Evolutionary conservation across 768 basidiomycete genomes (phyloP).

Genomic region (Auricularia auricula-judae): DNA sequence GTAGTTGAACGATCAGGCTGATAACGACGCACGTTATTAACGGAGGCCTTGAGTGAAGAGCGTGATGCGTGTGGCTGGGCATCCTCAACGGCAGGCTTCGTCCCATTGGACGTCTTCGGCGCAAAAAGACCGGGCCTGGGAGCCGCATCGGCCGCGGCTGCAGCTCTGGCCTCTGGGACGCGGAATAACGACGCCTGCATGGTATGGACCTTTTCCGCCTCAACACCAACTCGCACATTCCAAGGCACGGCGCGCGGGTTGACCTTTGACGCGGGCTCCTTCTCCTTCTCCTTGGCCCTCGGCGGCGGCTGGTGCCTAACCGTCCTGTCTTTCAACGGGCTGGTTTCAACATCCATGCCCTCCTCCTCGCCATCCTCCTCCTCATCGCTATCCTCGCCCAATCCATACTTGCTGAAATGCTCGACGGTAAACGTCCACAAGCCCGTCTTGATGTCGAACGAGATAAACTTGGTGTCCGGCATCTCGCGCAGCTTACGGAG

Average conservation of each 20-base stretch:
- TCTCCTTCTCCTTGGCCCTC: slow-evolving; percentile 4
- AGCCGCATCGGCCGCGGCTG: neutral
- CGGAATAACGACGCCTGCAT: slow-evolving; percentile 88
- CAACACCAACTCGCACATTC: slow-evolving; percentile 65
- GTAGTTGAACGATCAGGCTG: slow-evolving; percentile 13
- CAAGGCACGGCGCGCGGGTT: slow-evolving; percentile 46
- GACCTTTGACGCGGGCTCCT: slow-evolving; percentile 7
- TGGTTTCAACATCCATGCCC: neutral
- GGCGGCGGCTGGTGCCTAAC: slow-evolving; percentile 2
- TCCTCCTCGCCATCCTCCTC: slow-evolving; percentile 9
- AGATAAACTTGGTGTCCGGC: slow-evolving; percentile 76
- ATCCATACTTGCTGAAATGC: slow-evolving; percentile 47
- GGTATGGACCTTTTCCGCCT: slow-evolving; percentile 80
- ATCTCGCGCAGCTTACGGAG: slow-evolving; percentile 74
- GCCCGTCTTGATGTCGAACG: slow-evolving; percentile 69
- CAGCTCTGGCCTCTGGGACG: slow-evolving; percentile 40
- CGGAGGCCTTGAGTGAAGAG: slow-evolving; percentile 19
- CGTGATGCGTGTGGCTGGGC: slow-evolving; percentile 15
- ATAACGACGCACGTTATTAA: neutral
- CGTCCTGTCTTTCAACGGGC: neutral
- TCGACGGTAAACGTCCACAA: slow-evolving; percentile 92
- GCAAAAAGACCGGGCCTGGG: slow-evolving; percentile 8
- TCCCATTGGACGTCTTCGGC: slow-evolving; percentile 3
- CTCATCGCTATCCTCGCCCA: slow-evolving; percentile 13
- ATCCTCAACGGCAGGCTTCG: slow-evolving; percentile 48